Conservation (phyloP, 1,284 basidiomycete genomes). For the Exobasidium rhododendri region DNA sequence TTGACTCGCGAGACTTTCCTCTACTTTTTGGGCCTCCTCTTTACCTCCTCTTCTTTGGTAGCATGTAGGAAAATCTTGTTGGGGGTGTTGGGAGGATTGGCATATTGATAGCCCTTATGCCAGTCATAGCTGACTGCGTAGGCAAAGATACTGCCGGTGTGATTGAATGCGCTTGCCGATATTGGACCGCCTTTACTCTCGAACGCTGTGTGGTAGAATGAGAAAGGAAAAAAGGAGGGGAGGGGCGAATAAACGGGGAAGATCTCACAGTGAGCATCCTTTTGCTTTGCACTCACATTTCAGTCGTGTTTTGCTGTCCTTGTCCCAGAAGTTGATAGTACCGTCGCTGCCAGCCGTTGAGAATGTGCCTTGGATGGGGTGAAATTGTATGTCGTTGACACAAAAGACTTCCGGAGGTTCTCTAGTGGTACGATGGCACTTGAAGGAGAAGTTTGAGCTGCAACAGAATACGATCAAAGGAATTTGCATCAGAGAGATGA, state of each 20-base stretch:
- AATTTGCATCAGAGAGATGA: background rate
- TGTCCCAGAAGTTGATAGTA: conserved; percentile 65
- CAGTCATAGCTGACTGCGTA: conserved; percentile 53
- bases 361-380: conserved; percentile 88
- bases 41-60: conserved; percentile 25
- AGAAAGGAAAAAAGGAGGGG: background rate
- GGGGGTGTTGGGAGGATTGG: conserved; percentile 30
- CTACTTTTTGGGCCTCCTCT: conserved; percentile 7
- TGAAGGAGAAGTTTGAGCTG: conserved; percentile 63
- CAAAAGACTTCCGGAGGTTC: conserved; percentile 70
- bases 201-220: conserved; percentile 26
- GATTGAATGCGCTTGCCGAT: conserved; percentile 47
- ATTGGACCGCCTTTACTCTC: conserved; percentile 50
- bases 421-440: conserved; percentile 71
- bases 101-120: conserved; percentile 49
- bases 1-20: too few relatives aligned
- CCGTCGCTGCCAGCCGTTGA: conserved; percentile 75
- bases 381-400: conserved; percentile 88
- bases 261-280: background rate
- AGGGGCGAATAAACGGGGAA: background rate
- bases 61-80: conserved; percentile 27
- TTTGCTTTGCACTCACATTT: conserved; percentile 64
- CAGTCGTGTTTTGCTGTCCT: conserved; percentile 79
- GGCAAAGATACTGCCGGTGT: conserved; percentile 48
- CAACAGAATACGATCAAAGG: background rate